Base-by-base conservation (phyloP, 495 filamentous ascomycete species). In the Podospora tetraspora region DNA sequence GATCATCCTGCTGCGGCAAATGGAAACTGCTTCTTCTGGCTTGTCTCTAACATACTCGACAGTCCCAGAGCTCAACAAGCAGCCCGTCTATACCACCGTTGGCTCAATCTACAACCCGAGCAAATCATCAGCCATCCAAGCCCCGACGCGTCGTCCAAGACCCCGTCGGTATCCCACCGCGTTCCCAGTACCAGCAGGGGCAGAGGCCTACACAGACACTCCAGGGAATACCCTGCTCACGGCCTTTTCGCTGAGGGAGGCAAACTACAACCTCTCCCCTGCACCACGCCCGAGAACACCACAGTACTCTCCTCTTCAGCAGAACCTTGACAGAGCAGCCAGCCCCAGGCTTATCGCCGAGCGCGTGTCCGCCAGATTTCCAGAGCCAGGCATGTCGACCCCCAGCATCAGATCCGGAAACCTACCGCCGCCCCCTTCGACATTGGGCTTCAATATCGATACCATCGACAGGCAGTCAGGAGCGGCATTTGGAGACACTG, bases 311-410 rank as follows among this genome's bases (percentile, higher is more conserved):
- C 82, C 81, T 11, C 71, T 84, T n/a, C 81, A 83, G 71, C 82
- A 84, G 64, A 83, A 83, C 63, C 77, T 77, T 64, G 80, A 83
- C 61, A 77, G 82, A 62, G 82, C 82, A 3, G 69, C 78, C 57
- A 80, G 75, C 56, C 81, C 80, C 3, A 52, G 43, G 30, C 61
- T 19, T 13, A 23, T 30, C 71, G 71, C 19, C 24, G 56, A 23
- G 71, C 72, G 32, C 27, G 30, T 12, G 19, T 56, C 0, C 3
- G 25, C 23, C n/a, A 16, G 21, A 2, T 19, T 67, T 11, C 3
- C 59, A 19, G 63, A 66, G 2, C 8, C 52, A 24, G 65, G 30
- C 9, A 75, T 76, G 76, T 23, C 75, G 23, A 5, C 65, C n/a
- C 70, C 72, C 11, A 67, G 27, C 57, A 71, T 72, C 12, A 69